phyloP scores from a whole-genome alignment of 139 green algal species.

The Spirogloea muscicola region DNA sequence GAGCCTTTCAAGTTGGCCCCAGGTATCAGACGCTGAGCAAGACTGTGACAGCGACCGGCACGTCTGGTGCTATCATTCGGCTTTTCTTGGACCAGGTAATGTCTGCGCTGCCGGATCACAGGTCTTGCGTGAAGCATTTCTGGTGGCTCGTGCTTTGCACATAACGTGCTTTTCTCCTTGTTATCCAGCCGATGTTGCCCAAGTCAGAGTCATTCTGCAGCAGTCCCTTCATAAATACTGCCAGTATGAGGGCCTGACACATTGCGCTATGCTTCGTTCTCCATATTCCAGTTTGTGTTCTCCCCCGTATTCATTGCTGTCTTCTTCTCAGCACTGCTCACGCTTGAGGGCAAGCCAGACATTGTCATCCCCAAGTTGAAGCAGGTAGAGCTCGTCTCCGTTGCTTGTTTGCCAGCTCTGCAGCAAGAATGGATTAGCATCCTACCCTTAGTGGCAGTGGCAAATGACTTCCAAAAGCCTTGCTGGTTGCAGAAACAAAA shows the following conservation, averaged over 20 bases:
- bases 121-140: too few species aligned
- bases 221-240: too few species aligned
- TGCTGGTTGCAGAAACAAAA: background rate
- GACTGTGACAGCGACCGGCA: slow-evolving; percentile 4
- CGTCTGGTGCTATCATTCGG: background rate
- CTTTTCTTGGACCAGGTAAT: slow-evolving; percentile 14
- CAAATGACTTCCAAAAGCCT: background rate
- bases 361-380: slow-evolving; percentile 67
- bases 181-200: too few species aligned
- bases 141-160: background rate
- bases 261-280: too few species aligned
- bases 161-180: background rate
- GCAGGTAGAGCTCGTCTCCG: slow-evolving; percentile 3
- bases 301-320: slow-evolving; percentile 79
- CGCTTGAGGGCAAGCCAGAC: slow-evolving; percentile 64
- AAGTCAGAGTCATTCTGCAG: too few species aligned
- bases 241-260: too few species aligned
- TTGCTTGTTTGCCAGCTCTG: background rate
- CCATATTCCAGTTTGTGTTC: slow-evolving; percentile 70
- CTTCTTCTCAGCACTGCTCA: slow-evolving; percentile 68
- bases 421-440: background rate
- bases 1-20: background rate
- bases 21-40: slow-evolving; percentile 8
- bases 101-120: too few species aligned
- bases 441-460: background rate